Base-by-base conservation (phyloP, 1,139 yeast genomes). In the Blastobotrys raffinosifermentans region DNA sequence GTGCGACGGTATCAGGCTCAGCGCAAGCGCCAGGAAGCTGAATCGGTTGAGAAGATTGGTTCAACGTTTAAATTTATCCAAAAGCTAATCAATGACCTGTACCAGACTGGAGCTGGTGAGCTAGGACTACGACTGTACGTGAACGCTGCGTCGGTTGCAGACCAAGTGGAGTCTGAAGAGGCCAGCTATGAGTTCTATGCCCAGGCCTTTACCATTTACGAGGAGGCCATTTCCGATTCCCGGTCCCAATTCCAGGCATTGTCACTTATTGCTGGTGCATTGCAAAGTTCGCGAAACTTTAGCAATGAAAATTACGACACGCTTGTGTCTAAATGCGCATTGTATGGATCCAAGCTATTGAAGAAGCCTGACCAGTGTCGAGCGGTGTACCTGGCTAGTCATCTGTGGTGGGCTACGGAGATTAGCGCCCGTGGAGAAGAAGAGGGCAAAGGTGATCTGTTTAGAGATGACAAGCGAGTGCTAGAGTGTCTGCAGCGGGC, bases 311-410 rank as follows among this genome's bases (percentile, higher is more conserved):
- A 76, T 52, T 89, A 84, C 58, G 93, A 86, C 50, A 73, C 77
- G 6, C 67, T 91, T 48, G 86, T 87, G 33, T 83, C 94, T 16
- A 82, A 89, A 55, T 72, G 91, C 40, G 86, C 96, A 1, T 64
- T 89, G 34, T 85, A 87, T 55, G 95, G 95, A 1, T 84, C 95
- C 7, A 85, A 85, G 57, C 69, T 91, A 40, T 70, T 91, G 55
- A 86, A 85, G 57, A 91, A 89, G 57, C 91, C 91, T 22, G 97
- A 89, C 54, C 98, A 89, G 60, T 89, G 97, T 57, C 75, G 96
- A 16, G 80, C 95, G 0, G 94, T 91, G 4, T 85, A 83, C 54
- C 64, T 77, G 38, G 89, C 96, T 37, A 80, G 95, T 2, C 96
- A 91, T 60, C 65, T 91, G 37, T 91, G 96, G 96, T 87, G 95